Evolutionary conservation across 495 filamentous ascomycete species (phyloP), one percentile per base, ranked within the genome.

Genomic region (Friedmanniomyces endolithicus): DNA sequence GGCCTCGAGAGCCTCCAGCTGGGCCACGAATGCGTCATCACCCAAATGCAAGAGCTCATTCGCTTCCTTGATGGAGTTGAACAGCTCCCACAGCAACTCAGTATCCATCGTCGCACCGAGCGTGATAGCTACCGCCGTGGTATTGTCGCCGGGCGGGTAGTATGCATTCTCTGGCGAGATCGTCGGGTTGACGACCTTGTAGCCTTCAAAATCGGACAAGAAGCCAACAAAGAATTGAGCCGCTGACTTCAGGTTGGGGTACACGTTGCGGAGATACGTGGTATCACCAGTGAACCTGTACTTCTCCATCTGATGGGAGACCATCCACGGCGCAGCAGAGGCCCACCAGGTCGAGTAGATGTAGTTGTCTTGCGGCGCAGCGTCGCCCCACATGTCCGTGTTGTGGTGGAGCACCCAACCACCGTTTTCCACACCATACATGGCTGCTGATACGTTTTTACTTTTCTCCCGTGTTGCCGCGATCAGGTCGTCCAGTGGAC

Each of bases 351-450:
- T 59, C 8, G 45, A 50, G 22, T 55, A 45, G 8, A 53, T 52
- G 9, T 53, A 52, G n/a, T 59, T 53, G 43, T 64, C 62, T 19
- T 55, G 41, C 12, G 62, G 58, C 24, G 55, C 59, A 17, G 62
- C 35, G 43, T 64, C 62, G 35, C 50, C 62, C 62, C 62, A 64
- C 14, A 62, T 22, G 51, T 64, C 62, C 1, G 59, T 58, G 43
- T 64, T 64, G 52, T 64, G 62, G 37, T 64, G 62, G 9, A 46
- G n/a, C 11, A 57, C 53, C 20, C 34, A 77, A 0, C 77, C 76
- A 3, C 71, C 63, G 47, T 50, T 50, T 24, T 50, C 47, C 52
- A 72, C 72, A 12, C 68, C 70, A 55, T 77, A 79, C 75, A 78
- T 77, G 1, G 56, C 62, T 31, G 56, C 56, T 0, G 74, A 72